phyloP scores from a whole-genome alignment of 345 rosid species.

The Pistacia atlantica region DNA sequence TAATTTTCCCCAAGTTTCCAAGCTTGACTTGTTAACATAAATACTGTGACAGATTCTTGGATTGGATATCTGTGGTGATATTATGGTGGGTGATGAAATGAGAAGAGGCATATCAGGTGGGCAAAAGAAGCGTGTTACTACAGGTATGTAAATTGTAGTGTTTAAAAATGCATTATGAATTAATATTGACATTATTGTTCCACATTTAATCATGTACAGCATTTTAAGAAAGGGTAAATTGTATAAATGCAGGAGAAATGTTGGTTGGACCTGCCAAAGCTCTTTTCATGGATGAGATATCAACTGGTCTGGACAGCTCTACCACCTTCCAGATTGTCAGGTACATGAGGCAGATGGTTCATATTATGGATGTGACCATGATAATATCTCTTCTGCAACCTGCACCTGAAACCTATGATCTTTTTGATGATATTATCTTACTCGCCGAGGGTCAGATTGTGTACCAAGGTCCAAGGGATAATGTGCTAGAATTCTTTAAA shows the following conservation, averaged over 20 bases:
- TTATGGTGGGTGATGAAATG: constrained; percentile 65
- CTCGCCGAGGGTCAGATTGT: constrained; percentile 62
- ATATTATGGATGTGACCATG: constrained; percentile 59
- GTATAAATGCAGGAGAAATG: constrained; percentile 59
- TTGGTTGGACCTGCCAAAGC: constrained; percentile 69
- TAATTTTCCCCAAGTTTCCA: background rate
- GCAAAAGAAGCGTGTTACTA: constrained; percentile 63
- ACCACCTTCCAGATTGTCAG: constrained; percentile 59
- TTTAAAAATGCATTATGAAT: background rate
- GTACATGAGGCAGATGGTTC: constrained; percentile 65
- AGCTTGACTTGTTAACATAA: background rate
- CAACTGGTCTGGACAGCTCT: constrained; percentile 67
- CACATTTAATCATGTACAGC: background rate
- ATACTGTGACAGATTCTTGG: constrained; percentile 47
- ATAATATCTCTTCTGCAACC: constrained; percentile 63
- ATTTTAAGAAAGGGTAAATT: background rate
- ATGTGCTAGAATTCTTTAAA: constrained; percentile 55
- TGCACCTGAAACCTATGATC: constrained; percentile 63
- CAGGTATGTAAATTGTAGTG: constrained; percentile 32
- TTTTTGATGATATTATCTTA: constrained; percentile 60
- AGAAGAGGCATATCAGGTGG: constrained; percentile 70
- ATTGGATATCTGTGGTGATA: constrained; percentile 57
- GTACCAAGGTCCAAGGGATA: constrained; percentile 58
- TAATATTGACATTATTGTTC: background rate
- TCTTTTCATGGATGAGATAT: constrained; percentile 67